Evolutionary conservation across 305 asterid genomes (phyloP), one percentile per base, ranked within the genome.

Genomic region (Rubia tinctorum): DNA sequence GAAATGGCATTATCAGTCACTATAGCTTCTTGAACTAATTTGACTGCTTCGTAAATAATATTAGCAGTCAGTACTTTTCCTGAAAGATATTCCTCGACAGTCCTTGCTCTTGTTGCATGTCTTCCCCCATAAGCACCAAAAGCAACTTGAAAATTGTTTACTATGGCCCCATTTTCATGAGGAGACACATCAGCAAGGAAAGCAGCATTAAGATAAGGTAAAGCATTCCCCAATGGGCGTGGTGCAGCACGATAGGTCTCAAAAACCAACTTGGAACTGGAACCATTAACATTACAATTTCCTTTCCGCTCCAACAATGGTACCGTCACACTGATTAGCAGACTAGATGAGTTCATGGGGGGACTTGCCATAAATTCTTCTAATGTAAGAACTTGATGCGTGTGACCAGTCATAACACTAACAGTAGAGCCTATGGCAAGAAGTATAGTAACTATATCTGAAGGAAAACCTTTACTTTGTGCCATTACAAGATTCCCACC

Each of bases 401-500:
- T 81, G 56, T 76, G 61, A 76, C 79, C 83, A 7, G 82, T 73
- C 75, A 84, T 61, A 76, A 92, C 49, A 68, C 75, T 82, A 78
- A 95, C 90, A 44, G 82, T 84, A 51, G 95, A 79, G 72, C 80
- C 85, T 77, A 82, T 86, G 9, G 92, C 88, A 55, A 95, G 90
- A 82, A 92, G 90, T 71, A 95, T 70, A 10, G 99, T 95, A 44
- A 77, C 90, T 63, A 90, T 86, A 84, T 95, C 98, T 0, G 99
- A 95, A 63, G 99, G 98, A 83, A 95, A 92, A 83, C 79, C 58
- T 22, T 80, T 87, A 79, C 86, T 89, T 79, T 95, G 97, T 37
- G 98, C 91, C 88, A 95, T 90, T 45, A 90, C 89, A 82, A 95
- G 78, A 81, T 95, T 95, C 55, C 99, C 99, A 40, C 98, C 99